A percentile compares a stretch with the other conserved stretches of the same genome.
Conservation (phyloP, 164 flowering plant genomes). For the Taxillus chinensis region DNA sequence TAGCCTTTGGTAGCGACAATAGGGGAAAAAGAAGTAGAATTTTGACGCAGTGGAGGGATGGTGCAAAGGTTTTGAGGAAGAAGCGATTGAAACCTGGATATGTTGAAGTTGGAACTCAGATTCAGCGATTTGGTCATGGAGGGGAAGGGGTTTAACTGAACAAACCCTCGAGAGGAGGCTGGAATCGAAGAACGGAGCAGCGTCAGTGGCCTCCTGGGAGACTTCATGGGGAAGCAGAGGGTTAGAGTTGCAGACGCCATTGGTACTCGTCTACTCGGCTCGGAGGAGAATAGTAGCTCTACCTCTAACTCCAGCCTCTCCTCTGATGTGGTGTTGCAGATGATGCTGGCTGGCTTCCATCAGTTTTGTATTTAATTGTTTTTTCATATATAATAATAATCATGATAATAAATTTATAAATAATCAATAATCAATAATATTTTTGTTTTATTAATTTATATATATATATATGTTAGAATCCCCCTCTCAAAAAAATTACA, state of each 20-base stretch:
- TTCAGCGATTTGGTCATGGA: conserved; percentile 18
- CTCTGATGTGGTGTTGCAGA: too few relatives aligned
- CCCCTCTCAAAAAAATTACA: too few relatives aligned
- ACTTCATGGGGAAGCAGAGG: conserved; percentile 11
- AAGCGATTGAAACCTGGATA: conserved; percentile 25
- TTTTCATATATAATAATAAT: too few relatives aligned
- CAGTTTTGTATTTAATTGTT: too few relatives aligned
- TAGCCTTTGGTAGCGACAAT: conserved; percentile 70
- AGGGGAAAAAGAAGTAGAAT: conserved; percentile 23
- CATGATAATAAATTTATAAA: too few relatives aligned
- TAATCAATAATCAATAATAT: too few relatives aligned
- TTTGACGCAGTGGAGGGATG: conserved; percentile 14
- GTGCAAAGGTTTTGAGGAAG: conserved; percentile 20
- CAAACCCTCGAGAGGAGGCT: conserved; percentile 12
- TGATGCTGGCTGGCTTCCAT: too few relatives aligned
- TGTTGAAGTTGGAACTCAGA: conserved; percentile 35
- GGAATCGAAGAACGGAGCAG: conserved; percentile 11
- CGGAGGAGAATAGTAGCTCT: too few relatives aligned
- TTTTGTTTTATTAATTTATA: too few relatives aligned
- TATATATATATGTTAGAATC: too few relatives aligned
- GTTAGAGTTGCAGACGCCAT: conserved; percentile 33
- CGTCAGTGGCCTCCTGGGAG: conserved; percentile 4
- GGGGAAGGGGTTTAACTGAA: conserved; percentile 18
- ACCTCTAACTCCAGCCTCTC: too few relatives aligned
- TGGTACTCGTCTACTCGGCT: neutral